These are phyloP conservation scores for Abrus pulchellus DNA, from an alignment of 306 rosid species.

Conservation along the genomic window DNA sequence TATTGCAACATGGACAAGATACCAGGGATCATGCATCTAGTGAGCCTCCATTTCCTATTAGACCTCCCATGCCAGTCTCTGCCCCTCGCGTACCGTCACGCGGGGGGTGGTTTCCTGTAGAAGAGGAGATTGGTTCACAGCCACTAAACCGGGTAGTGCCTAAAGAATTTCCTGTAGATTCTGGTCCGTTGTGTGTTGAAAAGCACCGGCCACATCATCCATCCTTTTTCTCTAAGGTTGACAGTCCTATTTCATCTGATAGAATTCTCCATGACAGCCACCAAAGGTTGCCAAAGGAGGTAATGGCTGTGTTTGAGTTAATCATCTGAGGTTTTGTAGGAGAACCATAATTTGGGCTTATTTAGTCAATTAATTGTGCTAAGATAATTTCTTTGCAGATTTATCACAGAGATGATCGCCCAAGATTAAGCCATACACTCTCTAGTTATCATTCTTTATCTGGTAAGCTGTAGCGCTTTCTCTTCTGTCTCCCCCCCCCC, in stretches of 20 bases:
- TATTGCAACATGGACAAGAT: slow-evolving; percentile 99
- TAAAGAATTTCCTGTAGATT: slow-evolving; percentile 80
- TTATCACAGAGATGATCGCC: slow-evolving; percentile 87
- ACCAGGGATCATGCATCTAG: slow-evolving; percentile 71
- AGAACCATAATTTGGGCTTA: slow-evolving; percentile 35
- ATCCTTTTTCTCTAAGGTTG: slow-evolving; percentile 79
- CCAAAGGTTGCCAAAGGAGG: slow-evolving; percentile 85
- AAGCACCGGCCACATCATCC: slow-evolving; percentile 79
- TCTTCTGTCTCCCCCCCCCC: background rate
- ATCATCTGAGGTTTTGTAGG: slow-evolving; percentile 38
- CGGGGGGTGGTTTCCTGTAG: slow-evolving; percentile 84
- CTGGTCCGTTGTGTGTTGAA: slow-evolving; percentile 76
- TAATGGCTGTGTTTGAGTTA: slow-evolving; percentile 53
- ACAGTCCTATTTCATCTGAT: slow-evolving; percentile 73
- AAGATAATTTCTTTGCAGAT: slow-evolving; percentile 64
- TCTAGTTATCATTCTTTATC: slow-evolving; percentile 71
- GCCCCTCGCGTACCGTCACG: slow-evolving; percentile 68
- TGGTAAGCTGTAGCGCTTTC: slow-evolving; percentile 64
- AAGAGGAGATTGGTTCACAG: slow-evolving; percentile 92
- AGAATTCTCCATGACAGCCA: slow-evolving; percentile 77
- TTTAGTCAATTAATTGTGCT: slow-evolving; percentile 24
- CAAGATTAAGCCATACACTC: slow-evolving; percentile 69
- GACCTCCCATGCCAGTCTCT: slow-evolving; percentile 72
- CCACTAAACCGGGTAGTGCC: slow-evolving; percentile 63
- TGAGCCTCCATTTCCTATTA: slow-evolving; percentile 80